Base-by-base conservation (phyloP, 805 yeast species). In the Ogataea wickerhamii region DNA sequence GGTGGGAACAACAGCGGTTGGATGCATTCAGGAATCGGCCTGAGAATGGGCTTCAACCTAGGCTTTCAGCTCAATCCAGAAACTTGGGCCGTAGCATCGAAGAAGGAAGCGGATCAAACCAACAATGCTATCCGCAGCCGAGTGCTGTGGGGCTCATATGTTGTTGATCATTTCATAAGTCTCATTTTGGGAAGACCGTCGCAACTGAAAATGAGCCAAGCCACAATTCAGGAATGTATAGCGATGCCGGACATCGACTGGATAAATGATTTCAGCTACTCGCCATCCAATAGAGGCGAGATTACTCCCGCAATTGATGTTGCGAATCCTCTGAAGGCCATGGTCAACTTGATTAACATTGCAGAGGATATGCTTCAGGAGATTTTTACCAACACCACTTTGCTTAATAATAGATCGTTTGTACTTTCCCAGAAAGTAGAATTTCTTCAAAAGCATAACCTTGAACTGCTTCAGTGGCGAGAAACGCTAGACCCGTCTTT, bases 111-210 rank as follows among this genome's bases (percentile, higher is more conserved):
- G 8, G 11, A 69, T n/a, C 66, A 70, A 22, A 66, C 77, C 34
- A 80, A 77, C 46, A 64, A 73, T 13, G 76, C 71, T 28, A 76
- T 79, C 38, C 64, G 82, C 41, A 70, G 78, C 34, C 61, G 86
- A 41, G 74, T 79, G 8, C 76, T 74, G 52, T 79, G 86, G 86
- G 85, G 85, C 3, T 71, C 79, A 34, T 79, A 73, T 53, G 61
- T 78, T 40, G 80, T 80, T 2, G 86, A 79, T 54, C 83, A 77
- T 52, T 74, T 78, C 48, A 74, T 78, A 24, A 73, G 81, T 51
- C 58, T 78, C 25, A 61, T 78, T 34, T 57, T 78, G 32, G 86
- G 86, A 3, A 59, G 83, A 36, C 81, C 82, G 0, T 70, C 80
- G 0, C 58, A 72, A 1, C 55, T 79, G 35, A 74, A 77, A 49